Evolutionary conservation across 2,329 filamentous ascomycete species (phyloP).

Genomic region (Talaromyces sp.): DNA sequence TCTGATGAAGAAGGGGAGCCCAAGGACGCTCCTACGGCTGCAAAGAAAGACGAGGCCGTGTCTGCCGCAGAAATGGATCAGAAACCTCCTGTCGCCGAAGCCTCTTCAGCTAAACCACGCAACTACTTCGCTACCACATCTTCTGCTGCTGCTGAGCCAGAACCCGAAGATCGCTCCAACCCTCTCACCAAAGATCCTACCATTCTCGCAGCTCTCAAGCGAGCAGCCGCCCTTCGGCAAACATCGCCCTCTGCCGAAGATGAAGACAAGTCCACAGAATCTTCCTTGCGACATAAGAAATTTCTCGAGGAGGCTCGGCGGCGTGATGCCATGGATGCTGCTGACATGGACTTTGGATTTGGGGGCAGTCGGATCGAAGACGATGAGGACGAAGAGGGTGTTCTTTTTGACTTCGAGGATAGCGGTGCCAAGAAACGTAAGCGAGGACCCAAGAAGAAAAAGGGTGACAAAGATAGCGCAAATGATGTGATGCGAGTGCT

Average conservation of each 20-base stretch:
- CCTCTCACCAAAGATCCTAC: conserved; percentile 69
- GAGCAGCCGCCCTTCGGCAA: conserved; percentile 67
- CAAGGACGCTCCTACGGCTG: conserved; percentile 10
- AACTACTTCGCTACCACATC: conserved; percentile 47
- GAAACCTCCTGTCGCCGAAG: conserved; percentile 8
- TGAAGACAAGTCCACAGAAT: conserved; percentile 59
- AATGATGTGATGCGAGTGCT: conserved; percentile 79
- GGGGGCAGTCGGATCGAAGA: conserved; percentile 85
- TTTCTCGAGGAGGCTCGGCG: conserved; percentile 66
- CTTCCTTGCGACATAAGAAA: conserved; percentile 69
- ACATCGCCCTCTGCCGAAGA: conserved; percentile 46
- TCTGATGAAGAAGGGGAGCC: conserved; percentile 44
- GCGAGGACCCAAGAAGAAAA: conserved; percentile 58
- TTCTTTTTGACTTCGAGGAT: conserved; percentile 56
- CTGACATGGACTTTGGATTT: conserved; percentile 94
- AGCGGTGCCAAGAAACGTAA: conserved; percentile 48
- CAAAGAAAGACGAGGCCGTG: conserved; percentile 10
- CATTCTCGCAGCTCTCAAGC: conserved; percentile 81
- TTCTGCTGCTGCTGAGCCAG: conserved; percentile 51
- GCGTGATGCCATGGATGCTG: conserved; percentile 74
- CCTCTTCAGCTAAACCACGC: conserved; percentile 41
- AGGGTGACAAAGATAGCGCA: conserved; percentile 65
- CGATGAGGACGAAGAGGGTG: conserved; percentile 75
- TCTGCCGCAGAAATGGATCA: conserved; percentile 9
- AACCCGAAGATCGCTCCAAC: conserved; percentile 42